Percentiles rank a stretch among this genome's conserved stretches.
These are phyloP conservation scores for Suhomyces chickasaworum DNA, from an alignment of 1,139 yeast genomes.

Conservation along the genomic window DNA sequence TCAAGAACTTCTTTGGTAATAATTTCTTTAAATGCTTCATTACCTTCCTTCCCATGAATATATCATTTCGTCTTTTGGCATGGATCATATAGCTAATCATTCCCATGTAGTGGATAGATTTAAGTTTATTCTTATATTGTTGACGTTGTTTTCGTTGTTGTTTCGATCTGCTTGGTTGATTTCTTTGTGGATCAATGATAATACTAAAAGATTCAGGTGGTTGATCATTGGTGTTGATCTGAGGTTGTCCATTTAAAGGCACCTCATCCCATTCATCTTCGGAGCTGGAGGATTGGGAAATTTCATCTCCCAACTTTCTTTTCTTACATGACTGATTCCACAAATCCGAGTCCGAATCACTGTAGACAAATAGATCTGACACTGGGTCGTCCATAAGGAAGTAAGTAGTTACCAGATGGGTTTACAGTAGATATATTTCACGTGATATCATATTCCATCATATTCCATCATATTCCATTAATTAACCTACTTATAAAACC, in stretches of 20 bases:
- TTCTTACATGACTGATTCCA: slow-evolving; percentile 3
- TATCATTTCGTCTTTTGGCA: slow-evolving; percentile 27
- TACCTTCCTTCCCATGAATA: slow-evolving; percentile 25
- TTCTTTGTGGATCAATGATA: slow-evolving; percentile 4
- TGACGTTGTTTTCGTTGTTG: slow-evolving; percentile 3
- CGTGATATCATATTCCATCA: neutral
- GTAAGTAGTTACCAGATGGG: no score
- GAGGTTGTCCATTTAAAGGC: slow-evolving; percentile 10
- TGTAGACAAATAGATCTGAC: slow-evolving; percentile 11
- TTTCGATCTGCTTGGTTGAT: slow-evolving; percentile 4
- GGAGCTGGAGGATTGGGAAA: slow-evolving; percentile 14
- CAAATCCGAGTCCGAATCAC: slow-evolving; percentile 11
- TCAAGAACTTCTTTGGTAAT: slow-evolving; percentile 28
- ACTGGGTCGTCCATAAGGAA: slow-evolving; percentile 4
- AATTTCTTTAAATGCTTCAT: slow-evolving; percentile 28
- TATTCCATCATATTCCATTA: no score
- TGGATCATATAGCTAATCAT: slow-evolving; percentile 30
- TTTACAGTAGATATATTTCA: neutral
- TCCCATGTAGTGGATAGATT: slow-evolving; percentile 29
- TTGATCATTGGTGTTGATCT: neutral
- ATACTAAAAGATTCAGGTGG: slow-evolving; percentile 7
- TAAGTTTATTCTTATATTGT: slow-evolving; percentile 14
- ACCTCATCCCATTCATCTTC: slow-evolving; percentile 30
- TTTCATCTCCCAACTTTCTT: slow-evolving; percentile 4
- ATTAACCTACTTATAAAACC: neutral